These are phyloP conservation scores for Agaricus blazei DNA, from an alignment of 768 basidiomycete species.

Conservation along the genomic window DNA sequence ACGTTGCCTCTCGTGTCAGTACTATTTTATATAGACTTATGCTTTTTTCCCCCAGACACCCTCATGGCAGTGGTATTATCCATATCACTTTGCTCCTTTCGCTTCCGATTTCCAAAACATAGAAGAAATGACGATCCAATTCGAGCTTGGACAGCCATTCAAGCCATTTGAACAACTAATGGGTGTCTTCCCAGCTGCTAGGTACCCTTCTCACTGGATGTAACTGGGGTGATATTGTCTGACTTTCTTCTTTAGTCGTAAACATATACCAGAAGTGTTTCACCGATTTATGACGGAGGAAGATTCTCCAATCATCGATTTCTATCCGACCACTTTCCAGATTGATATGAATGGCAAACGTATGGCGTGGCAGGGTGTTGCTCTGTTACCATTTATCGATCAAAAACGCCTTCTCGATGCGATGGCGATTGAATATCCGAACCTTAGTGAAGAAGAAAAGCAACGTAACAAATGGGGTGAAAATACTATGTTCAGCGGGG, in stretches of 20 bases:
- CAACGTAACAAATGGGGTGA: constrained; percentile 82
- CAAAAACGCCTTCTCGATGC: constrained; percentile 76
- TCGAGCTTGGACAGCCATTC: constrained; percentile 82
- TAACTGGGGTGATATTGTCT: neutral
- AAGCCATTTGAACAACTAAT: constrained; percentile 97
- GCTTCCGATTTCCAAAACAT: constrained; percentile 89
- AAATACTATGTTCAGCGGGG: constrained; percentile 75
- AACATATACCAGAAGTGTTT: constrained; percentile 84
- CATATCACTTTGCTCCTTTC: constrained; percentile 97
- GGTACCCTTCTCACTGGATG: constrained; percentile 38
- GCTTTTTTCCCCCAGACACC: constrained; percentile 52
- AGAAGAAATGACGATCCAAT: constrained; percentile 71
- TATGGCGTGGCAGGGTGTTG: constrained; percentile 99
- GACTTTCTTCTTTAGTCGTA: constrained; percentile 46
- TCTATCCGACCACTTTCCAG: constrained; percentile 88
- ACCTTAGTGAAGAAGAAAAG: constrained; percentile 78
- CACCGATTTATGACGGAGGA: constrained; percentile 83
- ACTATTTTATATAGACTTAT: constrained; percentile 11
- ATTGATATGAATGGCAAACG: constrained; percentile 99
- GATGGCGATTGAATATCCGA: constrained; percentile 64
- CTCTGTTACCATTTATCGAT: constrained; percentile 94
- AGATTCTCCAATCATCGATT: constrained; percentile 91
- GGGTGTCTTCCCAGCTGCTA: constrained; percentile 95
- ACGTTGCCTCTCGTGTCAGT: constrained; percentile 20
- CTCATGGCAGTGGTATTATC: constrained; percentile 99